Conservation (phyloP, 2,329 filamentous ascomycete species). For the Botrytis galanthina region DNA sequence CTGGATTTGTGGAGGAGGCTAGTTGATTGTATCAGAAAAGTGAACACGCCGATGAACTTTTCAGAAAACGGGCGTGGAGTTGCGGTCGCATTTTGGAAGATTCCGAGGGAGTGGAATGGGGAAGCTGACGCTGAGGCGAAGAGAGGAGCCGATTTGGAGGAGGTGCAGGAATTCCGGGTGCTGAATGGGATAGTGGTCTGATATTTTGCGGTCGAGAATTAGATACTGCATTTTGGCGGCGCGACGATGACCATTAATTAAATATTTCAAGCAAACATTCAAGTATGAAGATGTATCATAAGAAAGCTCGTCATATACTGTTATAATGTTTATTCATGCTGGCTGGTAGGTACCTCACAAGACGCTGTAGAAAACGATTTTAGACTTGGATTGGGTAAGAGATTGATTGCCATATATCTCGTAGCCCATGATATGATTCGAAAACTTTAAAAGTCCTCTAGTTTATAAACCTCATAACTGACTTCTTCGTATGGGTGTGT, state of each 20-base stretch:
- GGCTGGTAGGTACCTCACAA: not conserved
- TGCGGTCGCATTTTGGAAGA: not conserved
- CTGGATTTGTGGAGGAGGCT: not conserved
- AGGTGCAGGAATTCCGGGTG: not conserved
- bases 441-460: not conserved
- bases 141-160: not conserved
- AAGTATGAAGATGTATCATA: not conserved
- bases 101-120: not conserved
- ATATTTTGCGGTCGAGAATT: not conserved
- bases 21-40: not conserved
- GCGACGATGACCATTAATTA: not conserved
- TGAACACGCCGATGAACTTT: not conserved
- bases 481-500: slow-evolving; percentile 52
- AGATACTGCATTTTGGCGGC: not conserved
- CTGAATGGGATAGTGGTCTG: not conserved
- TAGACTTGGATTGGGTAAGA: not conserved
- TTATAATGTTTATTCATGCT: not conserved
- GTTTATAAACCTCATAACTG: slow-evolving; percentile 22
- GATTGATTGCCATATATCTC: not conserved
- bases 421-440: not conserved
- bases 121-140: not conserved
- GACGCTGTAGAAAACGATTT: not conserved
- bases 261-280: not conserved
- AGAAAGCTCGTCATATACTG: not conserved
- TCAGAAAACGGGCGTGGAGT: not conserved